phyloP scores from a whole-genome alignment of 1,139 yeast genomes.

The Entelexis paramagnoliae region DNA sequence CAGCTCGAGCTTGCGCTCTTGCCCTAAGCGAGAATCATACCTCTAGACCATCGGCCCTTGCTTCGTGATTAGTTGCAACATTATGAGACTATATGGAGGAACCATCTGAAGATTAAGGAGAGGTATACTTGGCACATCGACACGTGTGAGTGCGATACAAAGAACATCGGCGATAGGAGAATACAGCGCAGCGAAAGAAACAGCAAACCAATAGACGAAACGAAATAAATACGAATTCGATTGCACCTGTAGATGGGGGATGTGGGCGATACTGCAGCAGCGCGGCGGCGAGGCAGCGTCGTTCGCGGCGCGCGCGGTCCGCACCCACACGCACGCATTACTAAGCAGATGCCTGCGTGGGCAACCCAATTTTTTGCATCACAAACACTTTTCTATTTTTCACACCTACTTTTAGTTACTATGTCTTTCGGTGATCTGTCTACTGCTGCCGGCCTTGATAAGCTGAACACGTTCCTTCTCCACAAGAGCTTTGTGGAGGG shows the following conservation, averaged over 20 bases:
- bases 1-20: background rate
- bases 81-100: background rate
- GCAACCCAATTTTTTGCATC: background rate
- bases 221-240: too few species aligned
- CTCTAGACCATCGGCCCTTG: constrained; percentile 10
- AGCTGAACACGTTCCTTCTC: constrained; percentile 79
- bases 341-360: background rate
- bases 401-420: background rate
- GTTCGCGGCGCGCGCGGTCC: background rate
- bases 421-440: constrained; percentile 35
- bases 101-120: too few species aligned
- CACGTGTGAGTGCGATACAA: too few species aligned
- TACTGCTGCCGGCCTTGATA: constrained; percentile 50
- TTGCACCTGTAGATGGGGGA: too few species aligned
- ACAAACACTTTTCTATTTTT: background rate
- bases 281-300: background rate
- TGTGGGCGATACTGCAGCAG: too few species aligned
- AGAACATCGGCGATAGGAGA: too few species aligned
- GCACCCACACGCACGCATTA: background rate
- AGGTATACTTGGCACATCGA: too few species aligned
- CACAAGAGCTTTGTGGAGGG: constrained; percentile 41
- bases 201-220: too few species aligned
- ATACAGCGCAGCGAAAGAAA: too few species aligned
- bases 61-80: background rate
- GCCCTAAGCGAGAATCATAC: constrained; percentile 10